Conservation (phyloP, 1,284 basidiomycete genomes). For the Leccinum variabile region DNA sequence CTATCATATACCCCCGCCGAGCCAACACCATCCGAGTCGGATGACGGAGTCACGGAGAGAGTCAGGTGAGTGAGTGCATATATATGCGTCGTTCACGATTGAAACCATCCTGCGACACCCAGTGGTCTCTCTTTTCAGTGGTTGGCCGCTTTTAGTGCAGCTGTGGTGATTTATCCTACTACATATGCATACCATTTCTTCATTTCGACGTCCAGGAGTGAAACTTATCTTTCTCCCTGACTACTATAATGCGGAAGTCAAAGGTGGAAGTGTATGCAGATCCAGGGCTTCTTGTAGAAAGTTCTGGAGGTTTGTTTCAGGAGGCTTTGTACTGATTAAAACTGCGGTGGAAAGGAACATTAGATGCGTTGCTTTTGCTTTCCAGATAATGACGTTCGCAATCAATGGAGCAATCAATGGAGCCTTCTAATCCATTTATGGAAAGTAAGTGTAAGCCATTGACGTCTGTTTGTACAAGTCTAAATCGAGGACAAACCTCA, state of each 20-base stretch:
- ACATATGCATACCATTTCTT: background rate
- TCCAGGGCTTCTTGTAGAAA: background rate
- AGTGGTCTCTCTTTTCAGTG: background rate
- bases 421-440: too few species aligned
- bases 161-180: background rate
- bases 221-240: background rate
- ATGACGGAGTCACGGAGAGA: conserved; percentile 5
- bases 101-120: background rate
- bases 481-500: too few species aligned
- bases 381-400: too few species aligned
- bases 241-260: background rate
- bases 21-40: background rate
- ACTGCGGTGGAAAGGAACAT: too few species aligned
- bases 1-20: background rate
- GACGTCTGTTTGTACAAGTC: too few species aligned
- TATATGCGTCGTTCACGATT: conserved; percentile 12
- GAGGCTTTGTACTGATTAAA: background rate
- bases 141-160: background rate
- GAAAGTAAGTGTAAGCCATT: too few species aligned
- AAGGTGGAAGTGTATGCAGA: background rate
- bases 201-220: background rate
- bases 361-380: too few species aligned
- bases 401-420: too few species aligned
- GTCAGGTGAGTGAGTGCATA: conserved; percentile 18
- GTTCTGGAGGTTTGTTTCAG: background rate